Evolutionary conservation across 164 flowering plant species (phyloP).

Genomic region (Liriodendron chinense): DNA sequence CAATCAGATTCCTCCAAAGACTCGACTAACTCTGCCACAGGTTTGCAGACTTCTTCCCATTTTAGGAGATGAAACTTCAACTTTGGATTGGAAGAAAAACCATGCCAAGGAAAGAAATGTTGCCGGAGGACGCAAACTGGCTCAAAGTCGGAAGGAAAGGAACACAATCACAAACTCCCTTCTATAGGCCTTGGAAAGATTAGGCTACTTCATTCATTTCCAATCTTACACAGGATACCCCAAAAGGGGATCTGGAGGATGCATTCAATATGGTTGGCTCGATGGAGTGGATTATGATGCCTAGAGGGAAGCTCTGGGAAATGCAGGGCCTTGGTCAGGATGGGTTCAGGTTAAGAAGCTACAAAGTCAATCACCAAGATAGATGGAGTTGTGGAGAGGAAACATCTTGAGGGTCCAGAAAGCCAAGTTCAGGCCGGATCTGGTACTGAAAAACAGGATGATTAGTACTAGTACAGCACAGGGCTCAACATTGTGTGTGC

Average conservation of each 20-base stretch:
- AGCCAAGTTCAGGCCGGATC: too few species aligned
- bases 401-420: too few species aligned
- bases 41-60: too few species aligned
- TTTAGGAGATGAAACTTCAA: too few species aligned
- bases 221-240: neutral
- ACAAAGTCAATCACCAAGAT: neutral
- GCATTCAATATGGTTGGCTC: neutral
- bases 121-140: neutral
- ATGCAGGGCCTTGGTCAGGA: too few species aligned
- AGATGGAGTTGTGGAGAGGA: neutral
- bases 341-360: too few species aligned
- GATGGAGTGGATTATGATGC: neutral
- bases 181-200: neutral
- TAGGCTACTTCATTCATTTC: neutral
- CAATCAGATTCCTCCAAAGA: too few species aligned
- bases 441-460: too few species aligned
- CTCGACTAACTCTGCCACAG: too few species aligned
- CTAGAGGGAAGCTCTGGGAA: neutral
- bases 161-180: neutral
- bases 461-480: too few species aligned
- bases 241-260: neutral
- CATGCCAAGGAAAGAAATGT: neutral
- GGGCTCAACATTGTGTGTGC: too few species aligned
- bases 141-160: neutral
- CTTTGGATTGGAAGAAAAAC: neutral